Base-by-base conservation (phyloP, 2,329 filamentous ascomycete species). In the Botrytis tulipae region DNA sequence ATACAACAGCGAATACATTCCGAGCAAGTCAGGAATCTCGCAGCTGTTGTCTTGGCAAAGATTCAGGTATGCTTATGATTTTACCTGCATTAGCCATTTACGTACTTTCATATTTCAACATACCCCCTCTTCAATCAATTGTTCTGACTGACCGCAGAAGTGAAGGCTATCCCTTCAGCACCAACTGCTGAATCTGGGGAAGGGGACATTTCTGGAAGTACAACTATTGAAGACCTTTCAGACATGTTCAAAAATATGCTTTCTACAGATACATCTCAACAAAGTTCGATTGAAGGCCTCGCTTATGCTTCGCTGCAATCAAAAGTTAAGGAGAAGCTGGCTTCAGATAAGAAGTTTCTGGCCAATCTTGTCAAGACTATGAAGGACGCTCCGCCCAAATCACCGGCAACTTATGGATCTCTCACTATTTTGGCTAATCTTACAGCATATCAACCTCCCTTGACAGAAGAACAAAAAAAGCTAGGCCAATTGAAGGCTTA, bases 401-500 rank as follows among this genome's bases (percentile, higher is more conserved):
- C 92, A 1, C 90, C 92, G 20, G 85, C 92, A 37, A 91, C 94
- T 0, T 98, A 97, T 80, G 95, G 95, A 66, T 92, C 90, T 29
- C 86, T 99, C 59, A 97, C 92, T 80, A 92, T 98, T 72, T 88
- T 98, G 76, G 86, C 90, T 72, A 98, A 98, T 80, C 84, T 99
- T 70, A 97, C 94, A 22, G 87, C 88, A 44, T 98, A 97, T 81
- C 87, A 89, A 59, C 94, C 94, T 10, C 85, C 86, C 12, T 86
- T 95, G 59, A 91, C 93, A 0, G 95, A 98, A 76, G 96, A 99
- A 82, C 92, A 98, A 79, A 96, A 95, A 84, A 94, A 93, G 80
- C 93, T 99, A 84, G 89, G 89, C 9, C 93, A 99, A 81, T 87
- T 99, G 62, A 98, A 97, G 84, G 93, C 94, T 3, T 99, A 98